Conservation (phyloP, 495 filamentous ascomycete genomes). For the Daldinia grandis region DNA sequence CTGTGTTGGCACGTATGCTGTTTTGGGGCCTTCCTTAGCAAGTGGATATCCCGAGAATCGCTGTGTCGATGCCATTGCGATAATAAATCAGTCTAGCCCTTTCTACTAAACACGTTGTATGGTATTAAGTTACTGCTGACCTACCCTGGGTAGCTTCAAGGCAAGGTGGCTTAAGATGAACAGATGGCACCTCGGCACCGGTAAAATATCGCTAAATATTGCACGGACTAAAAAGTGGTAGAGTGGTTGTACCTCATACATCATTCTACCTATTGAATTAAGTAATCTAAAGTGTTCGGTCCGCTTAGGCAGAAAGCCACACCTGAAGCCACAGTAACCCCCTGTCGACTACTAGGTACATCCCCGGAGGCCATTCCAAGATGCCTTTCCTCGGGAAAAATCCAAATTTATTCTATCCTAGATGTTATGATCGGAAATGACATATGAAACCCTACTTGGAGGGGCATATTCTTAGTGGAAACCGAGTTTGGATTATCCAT, state of each 20-base stretch:
- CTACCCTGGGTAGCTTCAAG: background rate
- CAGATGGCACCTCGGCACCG: constrained; percentile 14
- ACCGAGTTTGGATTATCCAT: no score
- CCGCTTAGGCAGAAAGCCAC: background rate
- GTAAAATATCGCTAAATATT: constrained; percentile 11
- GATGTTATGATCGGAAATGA: background rate
- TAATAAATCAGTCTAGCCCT: background rate
- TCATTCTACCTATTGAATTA: background rate
- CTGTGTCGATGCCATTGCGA: constrained; percentile 26
- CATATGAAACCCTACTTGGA: background rate
- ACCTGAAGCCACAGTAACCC: background rate
- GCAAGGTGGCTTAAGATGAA: background rate
- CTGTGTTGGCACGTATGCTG: constrained; percentile 10
- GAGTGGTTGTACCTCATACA: background rate
- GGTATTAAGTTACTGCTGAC: constrained; percentile 2
- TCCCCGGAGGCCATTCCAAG: background rate
- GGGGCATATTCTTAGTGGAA: background rate
- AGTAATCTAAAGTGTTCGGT: background rate
- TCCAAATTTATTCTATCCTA: background rate
- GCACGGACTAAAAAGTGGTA: background rate
- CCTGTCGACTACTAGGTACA: background rate
- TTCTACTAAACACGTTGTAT: constrained; percentile 1
- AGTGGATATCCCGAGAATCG: constrained; percentile 42
- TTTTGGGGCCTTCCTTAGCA: constrained; percentile 38
- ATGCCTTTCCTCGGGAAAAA: background rate